phyloP scores from a whole-genome alignment of 148 eudicot genomes.

The Silene conica region DNA sequence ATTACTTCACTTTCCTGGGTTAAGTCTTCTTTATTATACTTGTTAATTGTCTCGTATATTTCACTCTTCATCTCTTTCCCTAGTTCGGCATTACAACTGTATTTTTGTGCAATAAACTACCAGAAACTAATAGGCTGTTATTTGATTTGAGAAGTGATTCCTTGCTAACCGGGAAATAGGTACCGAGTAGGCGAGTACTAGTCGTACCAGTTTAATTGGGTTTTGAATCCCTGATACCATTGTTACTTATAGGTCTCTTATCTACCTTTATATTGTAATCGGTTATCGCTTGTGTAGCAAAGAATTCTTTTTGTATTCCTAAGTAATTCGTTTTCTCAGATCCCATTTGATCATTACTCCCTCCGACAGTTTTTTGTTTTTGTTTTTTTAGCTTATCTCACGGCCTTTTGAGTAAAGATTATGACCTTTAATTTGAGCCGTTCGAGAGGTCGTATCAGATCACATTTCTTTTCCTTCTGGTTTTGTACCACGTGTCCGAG shows the following conservation, averaged over 20 bases:
- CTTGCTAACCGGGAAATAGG: conserved; percentile 18
- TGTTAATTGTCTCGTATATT: conserved; percentile 10
- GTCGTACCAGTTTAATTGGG: conserved; percentile 17
- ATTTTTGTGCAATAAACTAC: conserved; percentile 25
- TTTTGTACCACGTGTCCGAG: no score
- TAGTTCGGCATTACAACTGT: conserved; percentile 21
- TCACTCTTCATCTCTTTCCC: conserved; percentile 1
- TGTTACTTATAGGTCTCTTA: conserved; percentile 8
- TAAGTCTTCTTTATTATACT: background rate
- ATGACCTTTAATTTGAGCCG: no score
- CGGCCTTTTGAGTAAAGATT: background rate
- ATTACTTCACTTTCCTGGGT: background rate
- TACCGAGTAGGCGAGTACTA: background rate
- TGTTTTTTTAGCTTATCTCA: background rate
- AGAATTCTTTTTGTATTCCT: background rate
- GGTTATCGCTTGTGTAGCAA: background rate
- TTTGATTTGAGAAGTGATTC: conserved; percentile 20
- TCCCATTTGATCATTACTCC: background rate
- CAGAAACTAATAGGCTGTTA: conserved; percentile 24
- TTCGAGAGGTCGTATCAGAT: no score
- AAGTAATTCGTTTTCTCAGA: background rate
- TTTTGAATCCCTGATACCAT: conserved; percentile 10
- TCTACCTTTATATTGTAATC: background rate
- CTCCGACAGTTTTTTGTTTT: background rate
- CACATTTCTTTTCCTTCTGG: no score